Percentiles rank a stretch among this genome's conserved stretches.
These are phyloP conservation scores for Pleurotus tuber-regium DNA, from an alignment of 768 basidiomycete genomes.

Conservation along the genomic window DNA sequence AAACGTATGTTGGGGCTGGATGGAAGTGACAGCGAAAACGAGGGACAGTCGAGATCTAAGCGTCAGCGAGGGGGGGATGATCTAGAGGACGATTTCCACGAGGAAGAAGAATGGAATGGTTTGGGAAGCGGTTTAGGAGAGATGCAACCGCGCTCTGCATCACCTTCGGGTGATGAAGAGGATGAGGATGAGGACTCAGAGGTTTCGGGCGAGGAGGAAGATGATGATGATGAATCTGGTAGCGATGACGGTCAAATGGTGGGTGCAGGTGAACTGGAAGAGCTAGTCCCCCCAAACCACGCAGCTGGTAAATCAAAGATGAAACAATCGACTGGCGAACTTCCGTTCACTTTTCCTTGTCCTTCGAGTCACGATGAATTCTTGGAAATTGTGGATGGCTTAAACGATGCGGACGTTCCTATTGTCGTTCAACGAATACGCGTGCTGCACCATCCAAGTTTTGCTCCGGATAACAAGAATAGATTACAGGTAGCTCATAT, in stretches of 20 bases:
- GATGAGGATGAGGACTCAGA: slow-evolving; percentile 44
- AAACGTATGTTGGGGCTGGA: slow-evolving; percentile 85
- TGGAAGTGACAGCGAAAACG: slow-evolving; percentile 64
- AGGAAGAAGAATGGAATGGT: slow-evolving; percentile 39
- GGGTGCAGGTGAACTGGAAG: slow-evolving; percentile 39
- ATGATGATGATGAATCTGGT: slow-evolving; percentile 32
- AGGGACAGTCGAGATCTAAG: slow-evolving; percentile 48
- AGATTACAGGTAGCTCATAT: slow-evolving; percentile 81
- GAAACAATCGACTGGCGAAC: slow-evolving; percentile 45
- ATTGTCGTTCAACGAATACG: slow-evolving; percentile 89
- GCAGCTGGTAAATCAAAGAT: slow-evolving; percentile 26
- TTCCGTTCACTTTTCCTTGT: slow-evolving; percentile 93
- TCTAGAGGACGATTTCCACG: slow-evolving; percentile 81
- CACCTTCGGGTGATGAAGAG: slow-evolving; percentile 33
- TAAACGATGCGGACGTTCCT: slow-evolving; percentile 71
- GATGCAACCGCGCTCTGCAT: slow-evolving; percentile 27
- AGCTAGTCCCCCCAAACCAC: slow-evolving; percentile 33
- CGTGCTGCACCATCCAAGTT: slow-evolving; percentile 86
- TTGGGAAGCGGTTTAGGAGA: slow-evolving; percentile 41
- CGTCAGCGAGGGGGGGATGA: slow-evolving; percentile 76
- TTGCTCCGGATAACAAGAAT: slow-evolving; percentile 88
- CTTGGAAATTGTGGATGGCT: slow-evolving; percentile 70
- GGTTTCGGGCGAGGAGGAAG: slow-evolving; percentile 27
- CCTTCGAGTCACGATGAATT: slow-evolving; percentile 87
- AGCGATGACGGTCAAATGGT: slow-evolving; percentile 28